These are phyloP conservation scores for Pseudogymnoascus sp. DNA, from an alignment of 2,329 filamentous ascomycete genomes.

Conservation along the genomic window DNA sequence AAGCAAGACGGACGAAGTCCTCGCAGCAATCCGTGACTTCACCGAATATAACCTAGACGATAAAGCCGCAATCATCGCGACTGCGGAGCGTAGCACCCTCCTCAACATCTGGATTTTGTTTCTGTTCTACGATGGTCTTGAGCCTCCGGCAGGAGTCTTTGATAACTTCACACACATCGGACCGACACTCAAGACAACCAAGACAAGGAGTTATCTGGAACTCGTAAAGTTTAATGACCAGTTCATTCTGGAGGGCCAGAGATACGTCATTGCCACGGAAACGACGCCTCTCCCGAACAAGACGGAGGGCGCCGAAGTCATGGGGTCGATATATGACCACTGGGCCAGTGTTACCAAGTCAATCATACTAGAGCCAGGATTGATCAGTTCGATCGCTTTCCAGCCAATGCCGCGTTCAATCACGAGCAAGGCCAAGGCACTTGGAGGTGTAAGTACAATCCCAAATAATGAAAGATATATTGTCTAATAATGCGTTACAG, in stretches of 20 bases:
- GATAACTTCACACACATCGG: conserved; percentile 45
- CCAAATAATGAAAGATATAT: background rate
- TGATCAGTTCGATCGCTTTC: conserved; percentile 24
- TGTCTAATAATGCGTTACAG: background rate
- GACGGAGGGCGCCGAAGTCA: conserved; percentile 1
- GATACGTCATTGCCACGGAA: conserved; percentile 13
- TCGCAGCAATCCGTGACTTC: conserved; percentile 46
- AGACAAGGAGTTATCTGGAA: conserved; percentile 8
- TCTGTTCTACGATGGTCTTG: conserved; percentile 54
- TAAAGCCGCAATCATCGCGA: conserved; percentile 54
- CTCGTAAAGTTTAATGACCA: conserved; percentile 8
- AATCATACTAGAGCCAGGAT: conserved; percentile 18
- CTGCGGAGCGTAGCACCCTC: conserved; percentile 39
- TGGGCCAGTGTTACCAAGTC: conserved; percentile 14
- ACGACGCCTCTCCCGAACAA: conserved; percentile 9
- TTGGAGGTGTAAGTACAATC: conserved; percentile 12
- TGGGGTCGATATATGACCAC: conserved; percentile 7
- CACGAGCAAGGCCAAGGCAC: conserved; percentile 13
- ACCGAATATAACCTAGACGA: conserved; percentile 51
- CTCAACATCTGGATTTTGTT: conserved; percentile 54
- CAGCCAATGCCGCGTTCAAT: conserved; percentile 27
- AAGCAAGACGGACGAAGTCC: conserved; percentile 29
- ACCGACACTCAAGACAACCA: conserved; percentile 8
- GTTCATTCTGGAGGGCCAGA: background rate
- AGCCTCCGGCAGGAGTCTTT: conserved; percentile 34